Evolutionary conservation across 352 stramenopile genomes (phyloP).

Genomic region (Phytopythium vexans): DNA sequence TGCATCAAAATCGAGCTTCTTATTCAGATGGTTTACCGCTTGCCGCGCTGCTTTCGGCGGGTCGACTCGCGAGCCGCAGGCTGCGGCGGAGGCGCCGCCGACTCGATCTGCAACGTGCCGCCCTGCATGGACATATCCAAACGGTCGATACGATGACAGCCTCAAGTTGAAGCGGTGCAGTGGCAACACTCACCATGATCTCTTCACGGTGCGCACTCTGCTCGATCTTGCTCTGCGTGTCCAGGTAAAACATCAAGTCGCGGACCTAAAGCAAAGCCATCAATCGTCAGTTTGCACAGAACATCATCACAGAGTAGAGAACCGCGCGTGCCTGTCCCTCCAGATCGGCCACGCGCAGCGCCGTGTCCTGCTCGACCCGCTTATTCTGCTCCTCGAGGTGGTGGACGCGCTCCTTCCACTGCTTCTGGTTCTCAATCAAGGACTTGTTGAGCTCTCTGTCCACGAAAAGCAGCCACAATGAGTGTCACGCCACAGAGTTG

Average conservation of each 20-base stretch:
- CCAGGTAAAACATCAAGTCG: conserved; percentile 90
- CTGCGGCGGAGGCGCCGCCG: conserved; percentile 17
- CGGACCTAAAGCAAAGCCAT: conserved; percentile 24
- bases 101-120: conserved; percentile 73
- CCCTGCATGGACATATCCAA: conserved; percentile 28
- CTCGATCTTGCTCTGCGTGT: conserved; percentile 85
- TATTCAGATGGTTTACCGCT: too few relatives aligned
- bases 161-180: conserved; percentile 2
- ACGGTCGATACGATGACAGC: neutral
- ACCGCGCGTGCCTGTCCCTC: conserved; percentile 59
- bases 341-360: conserved; percentile 63
- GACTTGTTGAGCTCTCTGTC: conserved; percentile 83
- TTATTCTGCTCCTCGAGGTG: conserved; percentile 65
- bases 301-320: neutral
- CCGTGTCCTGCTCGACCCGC: conserved; percentile 54
- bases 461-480: neutral
- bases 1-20: too few relatives aligned
- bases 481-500: neutral
- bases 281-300: too few relatives aligned
- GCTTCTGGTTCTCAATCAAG: conserved; percentile 84
- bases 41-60: too few relatives aligned
- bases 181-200: conserved; percentile 49
- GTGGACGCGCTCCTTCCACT: conserved; percentile 82
- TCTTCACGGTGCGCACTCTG: conserved; percentile 75
- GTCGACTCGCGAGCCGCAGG: too few relatives aligned